Base-by-base conservation (phyloP, 306 rosid genomes). In the Crotalaria pallida region DNA sequence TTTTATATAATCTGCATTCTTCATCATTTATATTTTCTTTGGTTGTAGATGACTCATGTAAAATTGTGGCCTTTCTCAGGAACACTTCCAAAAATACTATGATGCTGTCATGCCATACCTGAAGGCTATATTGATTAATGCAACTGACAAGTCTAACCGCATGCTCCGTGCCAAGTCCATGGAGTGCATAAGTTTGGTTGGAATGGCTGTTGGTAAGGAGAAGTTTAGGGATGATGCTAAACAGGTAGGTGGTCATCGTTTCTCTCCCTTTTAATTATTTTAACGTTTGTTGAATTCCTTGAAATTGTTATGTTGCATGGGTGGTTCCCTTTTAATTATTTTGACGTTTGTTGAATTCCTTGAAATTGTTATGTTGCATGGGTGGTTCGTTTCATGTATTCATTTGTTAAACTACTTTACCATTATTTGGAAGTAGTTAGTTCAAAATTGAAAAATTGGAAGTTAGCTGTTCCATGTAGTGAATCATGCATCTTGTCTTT, bases 81-180 rank as follows among this genome's bases (percentile, higher is more conserved):
- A 90, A 75, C 97, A 90, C 82, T 94, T 94, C 82, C 95, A 91
- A 66, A 91, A 94, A 73, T 94, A 94, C 79, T 94, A 94, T 74
- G 99, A 94, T 23, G 92, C 97, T 3, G 99, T 94, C 66, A 94
- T 94, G 87, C 99, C 99, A 10, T 94, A 85, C 85, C 90, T 94
- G 86, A 94, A 94, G 85, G 87, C 95, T 56, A 90, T 94, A 75
- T 84, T 94, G 90, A 58, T 94, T 60, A 94, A 94, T 79, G 99
- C 99, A 69, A 90, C 97, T 34, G 97, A 94, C 73, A 94, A 94
- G 75, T 85, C 99, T 41, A 88, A 94, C 36, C 99, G 99, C 6
- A 94, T 94, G 99, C 99, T 94, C 62, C 99, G 99, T 24, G 99
- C 99, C 1, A 94, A 94, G 83, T 91, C 99, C 66, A 94, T 94